Conservation (phyloP, 1,284 basidiomycete genomes). For the Sporisorium iseilematis-ciliati region DNA sequence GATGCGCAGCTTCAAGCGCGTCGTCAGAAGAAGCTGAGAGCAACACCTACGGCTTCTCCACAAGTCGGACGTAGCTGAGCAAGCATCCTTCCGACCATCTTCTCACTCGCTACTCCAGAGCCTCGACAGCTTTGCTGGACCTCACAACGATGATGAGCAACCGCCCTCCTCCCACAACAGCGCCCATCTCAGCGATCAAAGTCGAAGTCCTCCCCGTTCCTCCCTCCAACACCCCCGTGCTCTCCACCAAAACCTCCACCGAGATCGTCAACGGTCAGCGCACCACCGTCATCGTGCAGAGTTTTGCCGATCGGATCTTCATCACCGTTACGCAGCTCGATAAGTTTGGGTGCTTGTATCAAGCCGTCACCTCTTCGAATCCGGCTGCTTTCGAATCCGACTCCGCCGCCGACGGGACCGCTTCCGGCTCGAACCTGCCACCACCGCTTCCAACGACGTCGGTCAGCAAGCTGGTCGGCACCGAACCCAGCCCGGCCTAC, state of each 20-base stretch:
- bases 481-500: conserved; percentile 74
- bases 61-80: too few relatives aligned
- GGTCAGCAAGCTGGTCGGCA: conserved; percentile 82
- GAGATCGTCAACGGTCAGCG: conserved; percentile 7
- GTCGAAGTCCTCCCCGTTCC: conserved; percentile 8
- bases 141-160: conserved; percentile 11
- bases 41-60: conserved; percentile 2
- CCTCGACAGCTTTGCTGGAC: too few relatives aligned
- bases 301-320: conserved; percentile 52
- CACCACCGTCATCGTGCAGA: conserved; percentile 49
- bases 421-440: conserved; percentile 63
- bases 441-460: conserved; percentile 79
- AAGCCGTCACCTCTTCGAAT: conserved; percentile 22
- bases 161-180: not conserved
- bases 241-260: conserved; percentile 20
- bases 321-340: conserved; percentile 56
- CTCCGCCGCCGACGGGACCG: not conserved
- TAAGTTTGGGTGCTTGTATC: conserved; percentile 52
- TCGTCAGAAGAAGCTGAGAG: conserved; percentile 13
- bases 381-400: conserved; percentile 3
- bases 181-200: conserved; percentile 3
- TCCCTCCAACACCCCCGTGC: conserved; percentile 4
- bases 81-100: too few relatives aligned
- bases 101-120: too few relatives aligned
- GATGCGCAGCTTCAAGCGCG: not conserved